Base-by-base conservation (phyloP, 352 stramenopile genomes). In the Pythium brassicae region DNA sequence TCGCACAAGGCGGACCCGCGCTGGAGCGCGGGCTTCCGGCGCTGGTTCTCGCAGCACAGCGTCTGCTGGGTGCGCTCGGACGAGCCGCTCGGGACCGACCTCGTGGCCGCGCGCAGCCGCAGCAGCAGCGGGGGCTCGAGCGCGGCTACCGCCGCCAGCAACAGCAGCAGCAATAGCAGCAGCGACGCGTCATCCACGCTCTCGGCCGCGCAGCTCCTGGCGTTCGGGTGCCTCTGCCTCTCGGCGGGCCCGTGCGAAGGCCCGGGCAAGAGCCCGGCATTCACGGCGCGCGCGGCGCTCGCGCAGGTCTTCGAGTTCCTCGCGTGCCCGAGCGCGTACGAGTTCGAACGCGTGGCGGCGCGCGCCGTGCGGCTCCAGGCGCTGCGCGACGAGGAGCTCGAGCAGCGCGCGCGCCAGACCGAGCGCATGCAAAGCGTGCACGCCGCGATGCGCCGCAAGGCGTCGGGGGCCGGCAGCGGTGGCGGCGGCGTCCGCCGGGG, bases 261-360 rank as follows among this genome's bases (percentile, higher is more conserved):
- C 2, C 62, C 68, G 1, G 78, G 65, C 20, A 72, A 71, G 50
- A 90, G 75, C 42, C 82, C 76, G 15, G 85, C 83, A 5, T 89
- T 80, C 61, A 89, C 82, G 5, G 86, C 86, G 2, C 81, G 82
- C 23, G 63, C 76, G 0, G 79, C 91, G 17, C 61, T 90, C n/a
- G 71, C 89, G 10, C 80, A 86, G 0, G 83, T 94, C 4, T 95
- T 95, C 59, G 70, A 82, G 9, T 96, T 95, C 60, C 60, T 96
- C 19, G 67, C 74, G 14, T 75, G 79, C 0, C 81, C 84, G 0
- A 91, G 76, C 25, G 79, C 81, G 1, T 92, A 90, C 64, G 84
- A 92, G 54, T 94, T 87, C 61, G 76, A 89, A 39, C 77, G 78
- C 3, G 61, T 71, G 9, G 83, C 83, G 14, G 59, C 64, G 0